Evolutionary conservation across 306 rosid species (phyloP).

Genomic region (Dalbergia cultrata): DNA sequence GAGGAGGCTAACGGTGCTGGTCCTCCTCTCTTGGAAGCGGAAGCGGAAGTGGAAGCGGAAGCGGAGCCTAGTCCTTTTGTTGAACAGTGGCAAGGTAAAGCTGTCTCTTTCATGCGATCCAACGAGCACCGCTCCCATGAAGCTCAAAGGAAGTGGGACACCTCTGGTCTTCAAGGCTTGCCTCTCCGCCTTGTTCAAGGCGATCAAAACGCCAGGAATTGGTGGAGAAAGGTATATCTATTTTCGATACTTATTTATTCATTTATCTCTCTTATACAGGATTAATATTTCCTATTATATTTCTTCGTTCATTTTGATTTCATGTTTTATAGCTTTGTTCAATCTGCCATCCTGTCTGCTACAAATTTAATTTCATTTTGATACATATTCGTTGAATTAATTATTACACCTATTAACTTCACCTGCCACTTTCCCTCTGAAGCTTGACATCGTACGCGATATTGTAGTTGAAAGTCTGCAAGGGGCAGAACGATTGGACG

Average conservation of each 20-base stretch:
- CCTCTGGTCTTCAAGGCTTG: constrained; percentile 79
- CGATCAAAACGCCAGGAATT: constrained; percentile 86
- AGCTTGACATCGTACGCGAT: constrained; percentile 90
- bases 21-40: constrained; percentile 41
- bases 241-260: constrained; percentile 6
- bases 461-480: constrained; percentile 60
- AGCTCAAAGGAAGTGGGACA: constrained; percentile 71
- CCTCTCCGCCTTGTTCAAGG: constrained; percentile 83
- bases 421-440: constrained; percentile 43
- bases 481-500: constrained; percentile 71
- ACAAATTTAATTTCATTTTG: not conserved
- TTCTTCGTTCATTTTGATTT: not conserved
- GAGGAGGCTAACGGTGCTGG: not conserved
- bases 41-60: constrained; percentile 33
- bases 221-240: constrained; percentile 87
- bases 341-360: not conserved
- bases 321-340: not conserved
- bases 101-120: constrained; percentile 75
- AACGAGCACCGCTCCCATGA: constrained; percentile 68
- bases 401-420: constrained; percentile 12
- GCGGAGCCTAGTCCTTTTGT: constrained; percentile 84
- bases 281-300: not conserved
- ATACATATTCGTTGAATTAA: not conserved
- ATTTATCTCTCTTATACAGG: not conserved
- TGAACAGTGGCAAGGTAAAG: constrained; percentile 90